Conservation (phyloP, 768 basidiomycete genomes). For the Mycena latifolia region DNA sequence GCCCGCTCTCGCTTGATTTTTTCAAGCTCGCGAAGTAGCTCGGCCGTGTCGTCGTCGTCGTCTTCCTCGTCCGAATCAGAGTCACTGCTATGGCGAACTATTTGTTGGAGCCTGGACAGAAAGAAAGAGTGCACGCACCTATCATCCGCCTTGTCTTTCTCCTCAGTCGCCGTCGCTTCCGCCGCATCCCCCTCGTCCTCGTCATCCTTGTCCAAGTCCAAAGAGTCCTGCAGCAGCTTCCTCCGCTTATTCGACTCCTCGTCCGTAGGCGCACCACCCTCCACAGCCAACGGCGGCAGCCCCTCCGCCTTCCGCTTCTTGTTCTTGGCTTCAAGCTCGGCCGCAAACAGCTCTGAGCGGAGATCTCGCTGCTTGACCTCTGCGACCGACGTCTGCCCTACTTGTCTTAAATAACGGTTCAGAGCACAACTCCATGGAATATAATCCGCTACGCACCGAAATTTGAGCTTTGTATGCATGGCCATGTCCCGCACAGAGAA, state of each 20-base stretch:
- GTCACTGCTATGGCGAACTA: conserved; percentile 49
- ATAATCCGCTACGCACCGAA: conserved; percentile 68
- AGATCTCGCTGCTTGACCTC: conserved; percentile 88
- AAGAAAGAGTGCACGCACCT: conserved; percentile 50
- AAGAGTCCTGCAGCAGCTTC: conserved; percentile 87
- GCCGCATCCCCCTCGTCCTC: conserved; percentile 73
- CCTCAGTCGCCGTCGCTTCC: conserved; percentile 46
- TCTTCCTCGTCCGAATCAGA: conserved; percentile 64
- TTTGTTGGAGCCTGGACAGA: conserved; percentile 6
- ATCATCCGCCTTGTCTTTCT: conserved; percentile 56
- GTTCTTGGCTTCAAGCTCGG: conserved; percentile 89
- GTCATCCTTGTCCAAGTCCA: conserved; percentile 93
- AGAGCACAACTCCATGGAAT: neutral
- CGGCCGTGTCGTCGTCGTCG: conserved; percentile 94
- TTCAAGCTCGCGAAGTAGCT: conserved; percentile 95
- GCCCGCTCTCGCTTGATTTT: conserved; percentile 98
- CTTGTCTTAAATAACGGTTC: conserved; percentile 65
- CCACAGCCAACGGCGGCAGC: conserved; percentile 61
- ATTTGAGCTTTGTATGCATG: conserved; percentile 97
- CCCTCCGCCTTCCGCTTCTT: conserved; percentile 96
- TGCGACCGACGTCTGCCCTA: conserved; percentile 85
- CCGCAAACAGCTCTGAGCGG: conserved; percentile 82
- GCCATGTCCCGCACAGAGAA: conserved; percentile 96
- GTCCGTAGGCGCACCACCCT: conserved; percentile 50
- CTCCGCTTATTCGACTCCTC: conserved; percentile 85